Evolutionary conservation across 1,284 basidiomycete species (phyloP).

Genomic region (Peniophora sp.): DNA sequence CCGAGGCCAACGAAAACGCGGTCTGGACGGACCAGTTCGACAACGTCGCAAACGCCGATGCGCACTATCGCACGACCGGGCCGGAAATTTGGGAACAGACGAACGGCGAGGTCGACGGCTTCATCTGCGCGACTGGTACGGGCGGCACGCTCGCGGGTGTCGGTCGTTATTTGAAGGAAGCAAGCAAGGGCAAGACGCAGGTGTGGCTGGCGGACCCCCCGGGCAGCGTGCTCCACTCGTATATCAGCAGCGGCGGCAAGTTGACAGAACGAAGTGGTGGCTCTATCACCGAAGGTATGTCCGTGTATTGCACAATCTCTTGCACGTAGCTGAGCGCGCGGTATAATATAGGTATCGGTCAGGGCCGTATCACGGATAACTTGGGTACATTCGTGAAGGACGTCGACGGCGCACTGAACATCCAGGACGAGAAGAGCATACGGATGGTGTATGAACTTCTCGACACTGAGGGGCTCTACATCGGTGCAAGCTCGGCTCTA

Average conservation of each 20-base stretch:
- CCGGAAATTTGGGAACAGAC: constrained; percentile 98
- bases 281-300: constrained; percentile 91
- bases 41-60: constrained; percentile 84
- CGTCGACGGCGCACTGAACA: constrained; percentile 76
- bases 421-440: constrained; percentile 88
- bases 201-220: constrained; percentile 96
- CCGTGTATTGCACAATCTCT: too few relatives aligned
- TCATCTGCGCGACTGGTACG: constrained; percentile 91
- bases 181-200: constrained; percentile 75
- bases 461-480: constrained; percentile 89
- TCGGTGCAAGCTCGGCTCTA: constrained; percentile 93
- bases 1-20: constrained; percentile 77
- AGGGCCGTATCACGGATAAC: constrained; percentile 96
- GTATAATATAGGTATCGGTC: constrained; percentile 74
- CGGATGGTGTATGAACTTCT: constrained; percentile 91
- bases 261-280: constrained; percentile 78
- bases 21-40: constrained; percentile 99
- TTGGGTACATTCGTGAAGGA: constrained; percentile 78
- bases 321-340: background rate
- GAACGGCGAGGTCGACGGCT: constrained; percentile 75
- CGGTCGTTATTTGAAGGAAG: constrained; percentile 82
- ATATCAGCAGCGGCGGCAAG: constrained; percentile 77
- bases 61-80: constrained; percentile 88
- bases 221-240: constrained; percentile 86
- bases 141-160: constrained; percentile 93